phyloP scores from a whole-genome alignment of 129 eudicot genomes.

The Centrapalus pauciflorus region DNA sequence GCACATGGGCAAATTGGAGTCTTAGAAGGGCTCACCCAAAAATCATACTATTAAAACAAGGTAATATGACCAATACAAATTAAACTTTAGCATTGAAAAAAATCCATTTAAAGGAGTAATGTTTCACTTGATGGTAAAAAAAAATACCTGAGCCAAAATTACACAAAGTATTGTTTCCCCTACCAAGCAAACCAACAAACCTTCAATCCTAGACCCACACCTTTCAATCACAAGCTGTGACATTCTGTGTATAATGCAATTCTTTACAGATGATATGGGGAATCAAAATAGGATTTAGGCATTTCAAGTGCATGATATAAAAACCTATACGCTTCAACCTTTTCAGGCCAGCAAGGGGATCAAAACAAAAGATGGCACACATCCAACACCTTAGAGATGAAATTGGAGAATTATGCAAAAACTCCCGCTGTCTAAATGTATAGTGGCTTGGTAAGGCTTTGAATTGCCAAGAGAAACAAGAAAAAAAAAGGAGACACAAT shows the following conservation, averaged over 20 bases:
- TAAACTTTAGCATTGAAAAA: no score
- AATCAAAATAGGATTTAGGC: constrained; percentile 34
- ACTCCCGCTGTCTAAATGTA: constrained; percentile 34
- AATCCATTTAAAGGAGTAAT: no score
- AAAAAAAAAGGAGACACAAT: neutral
- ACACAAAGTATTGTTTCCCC: constrained; percentile 26
- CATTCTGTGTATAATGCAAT: constrained; percentile 27
- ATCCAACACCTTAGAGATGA: constrained; percentile 34
- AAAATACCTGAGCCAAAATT: constrained; percentile 16
- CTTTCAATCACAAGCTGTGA: constrained; percentile 42
- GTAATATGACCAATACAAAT: no score
- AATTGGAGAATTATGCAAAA: constrained; percentile 3
- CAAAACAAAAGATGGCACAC: constrained; percentile 13
- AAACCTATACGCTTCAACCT: constrained; percentile 21
- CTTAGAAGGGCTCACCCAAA: no score
- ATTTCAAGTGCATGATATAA: constrained; percentile 18
- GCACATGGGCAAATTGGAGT: no score
- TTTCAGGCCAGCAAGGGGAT: constrained; percentile 14
- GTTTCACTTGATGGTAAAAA: constrained; percentile 7
- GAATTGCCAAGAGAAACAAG: constrained; percentile 19
- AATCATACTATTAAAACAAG: no score
- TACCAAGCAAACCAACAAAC: constrained; percentile 15
- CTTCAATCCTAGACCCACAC: no score
- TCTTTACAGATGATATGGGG: constrained; percentile 20
- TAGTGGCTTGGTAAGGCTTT: constrained; percentile 8